Conservation (phyloP, 192 early-diverging fungal genomes). For the Anaeromyces robustus region DNA sequence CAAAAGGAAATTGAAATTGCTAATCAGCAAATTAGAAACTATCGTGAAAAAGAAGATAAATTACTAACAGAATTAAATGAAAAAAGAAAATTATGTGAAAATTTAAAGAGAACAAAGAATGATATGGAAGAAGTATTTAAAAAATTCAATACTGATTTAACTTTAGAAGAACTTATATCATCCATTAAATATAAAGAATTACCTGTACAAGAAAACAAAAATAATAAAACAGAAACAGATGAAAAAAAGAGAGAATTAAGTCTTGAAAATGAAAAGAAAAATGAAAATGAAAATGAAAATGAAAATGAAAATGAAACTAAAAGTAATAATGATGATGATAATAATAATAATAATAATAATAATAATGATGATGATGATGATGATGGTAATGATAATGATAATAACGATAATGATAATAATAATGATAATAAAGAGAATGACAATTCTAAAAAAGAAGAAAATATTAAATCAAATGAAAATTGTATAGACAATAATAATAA, state of each 20-base stretch:
- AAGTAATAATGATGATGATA: no score
- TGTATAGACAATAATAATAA: neutral
- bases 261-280: no score
- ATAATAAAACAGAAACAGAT: no score
- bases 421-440: no score
- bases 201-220: no score
- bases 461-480: neutral
- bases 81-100: neutral
- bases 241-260: no score
- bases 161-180: neutral
- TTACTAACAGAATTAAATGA: neutral
- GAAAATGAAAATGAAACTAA: no score
- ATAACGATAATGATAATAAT: no score
- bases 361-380: no score
- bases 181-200: neutral
- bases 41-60: neutral
- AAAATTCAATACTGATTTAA: neutral
- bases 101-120: neutral
- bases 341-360: no score
- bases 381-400: no score
- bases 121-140: neutral
- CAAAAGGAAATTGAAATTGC: neutral
- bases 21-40: neutral
- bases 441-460: neutral
- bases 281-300: no score